Percentiles rank a stretch among this genome's conserved stretches.
Conservation (phyloP, 225 moss, liverwort and hornwort species). For the Ulota crispa region DNA sequence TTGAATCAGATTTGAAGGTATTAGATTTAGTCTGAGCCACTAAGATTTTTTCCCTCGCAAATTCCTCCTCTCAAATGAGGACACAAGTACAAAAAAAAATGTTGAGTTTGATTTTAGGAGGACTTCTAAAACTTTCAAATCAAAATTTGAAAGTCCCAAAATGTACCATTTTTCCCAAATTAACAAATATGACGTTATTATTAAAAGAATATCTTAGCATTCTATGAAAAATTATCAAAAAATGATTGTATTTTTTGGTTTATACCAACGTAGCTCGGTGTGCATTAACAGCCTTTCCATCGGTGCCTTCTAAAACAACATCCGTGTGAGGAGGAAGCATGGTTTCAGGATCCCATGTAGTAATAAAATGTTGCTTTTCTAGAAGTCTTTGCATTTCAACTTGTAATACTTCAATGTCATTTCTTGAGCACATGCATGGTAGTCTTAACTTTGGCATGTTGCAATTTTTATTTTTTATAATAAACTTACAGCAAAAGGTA, state of each 20-base stretch:
- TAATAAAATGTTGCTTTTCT: slow-evolving; percentile 38
- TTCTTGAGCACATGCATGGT: slow-evolving; percentile 32
- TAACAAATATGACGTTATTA: too few species aligned
- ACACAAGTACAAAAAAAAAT: too few species aligned
- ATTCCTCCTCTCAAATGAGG: too few species aligned
- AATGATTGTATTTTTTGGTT: background rate
- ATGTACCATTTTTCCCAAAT: too few species aligned
- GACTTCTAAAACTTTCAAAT: too few species aligned
- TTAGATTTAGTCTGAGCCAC: too few species aligned
- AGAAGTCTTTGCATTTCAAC: slow-evolving; percentile 32
- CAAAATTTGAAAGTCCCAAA: too few species aligned
- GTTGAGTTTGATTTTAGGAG: too few species aligned
- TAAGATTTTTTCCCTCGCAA: too few species aligned
- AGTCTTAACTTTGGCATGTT: slow-evolving; percentile 19
- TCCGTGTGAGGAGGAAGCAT: slow-evolving; percentile 35
- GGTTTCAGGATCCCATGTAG: slow-evolving; percentile 38
- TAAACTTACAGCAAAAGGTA: background rate
- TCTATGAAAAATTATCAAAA: background rate
- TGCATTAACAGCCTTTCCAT: slow-evolving; percentile 36
- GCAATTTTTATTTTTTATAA: background rate
- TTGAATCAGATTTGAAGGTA: too few species aligned
- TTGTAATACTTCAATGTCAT: slow-evolving; percentile 31
- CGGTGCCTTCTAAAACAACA: slow-evolving; percentile 10
- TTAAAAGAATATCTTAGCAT: background rate
- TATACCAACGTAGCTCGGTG: slow-evolving; percentile 39